Base-by-base conservation (phyloP, 306 rosid species). In the Medicago ruthenica region DNA sequence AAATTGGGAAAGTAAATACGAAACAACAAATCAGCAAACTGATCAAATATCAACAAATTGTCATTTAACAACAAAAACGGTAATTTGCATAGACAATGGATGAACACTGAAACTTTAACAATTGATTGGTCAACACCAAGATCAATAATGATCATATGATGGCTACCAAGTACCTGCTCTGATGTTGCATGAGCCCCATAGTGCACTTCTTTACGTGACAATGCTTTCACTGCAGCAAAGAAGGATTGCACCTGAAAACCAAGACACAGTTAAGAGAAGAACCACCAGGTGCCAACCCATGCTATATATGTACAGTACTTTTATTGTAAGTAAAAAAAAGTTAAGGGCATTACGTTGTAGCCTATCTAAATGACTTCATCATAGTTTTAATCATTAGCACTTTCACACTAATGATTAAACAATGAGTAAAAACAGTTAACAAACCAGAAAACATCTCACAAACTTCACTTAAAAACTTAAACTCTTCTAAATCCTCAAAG, bases 151-250 rank as follows among this genome's bases (percentile, higher is more conserved):
- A 71, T 59, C 57, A 31, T 54, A 50, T 77, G 79, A 76, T 65
- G 64, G 60, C 20, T 68, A 24, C 71, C 55, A 75, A 10, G 24
- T 85, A 92, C 99, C 99, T 95, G 99, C 80, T 95, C 99, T 24
- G 92, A 86, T 67, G 99, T 92, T 47, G 99, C 99, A 95, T 89
- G 76, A 27, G 96, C 96, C 81, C 99, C 99, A 92, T 95, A 95
- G 83, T 95, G 97, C 76, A 95, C 97, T 85, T 95, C 99, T 86
- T 95, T 95, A 22, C 91, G 92, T 31, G 97, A 95, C 79, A 92
- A 84, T 50, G 97, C 99, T 83, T 89, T 92, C 85, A 90, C 78
- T 8, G 99, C 83, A 76, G 89, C 79, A 88, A 95, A 89, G 89
- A 95, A 92, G 53, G 93, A 89, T 88, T 95, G 99, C 86, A 92